Base-by-base conservation (phyloP, 768 basidiomycete species). In the Mycena maculata region DNA sequence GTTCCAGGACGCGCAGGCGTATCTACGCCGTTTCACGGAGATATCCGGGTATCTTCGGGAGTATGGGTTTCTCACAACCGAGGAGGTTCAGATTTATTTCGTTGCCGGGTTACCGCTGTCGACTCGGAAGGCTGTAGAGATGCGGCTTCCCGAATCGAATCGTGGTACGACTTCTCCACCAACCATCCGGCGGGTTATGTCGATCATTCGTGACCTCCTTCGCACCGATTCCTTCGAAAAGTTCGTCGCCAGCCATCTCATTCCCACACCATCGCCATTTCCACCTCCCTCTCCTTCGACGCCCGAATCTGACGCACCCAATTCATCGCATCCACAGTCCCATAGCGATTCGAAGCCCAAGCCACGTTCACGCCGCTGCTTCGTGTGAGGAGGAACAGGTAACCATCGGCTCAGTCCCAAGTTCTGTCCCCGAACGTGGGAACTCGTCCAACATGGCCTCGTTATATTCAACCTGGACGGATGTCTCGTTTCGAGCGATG, bases 381-480 rank as follows among this genome's bases (percentile, higher is more conserved):
- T 64, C 44, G 68, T 71, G 22, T 71, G 70, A 23, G 62, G 54
- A 4, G 10, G 25, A 10, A 57, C 57, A n/a, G 41, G 42, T 12
- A n/a, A 23, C 20, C 71, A 72, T 54, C 49, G 45, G 15, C 33
- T 67, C 10, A 62, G 58, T 13, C 28, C 45, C 27, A 15, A n/a
- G 22, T 41, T 64, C 36, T 72, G 71, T 48, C 68, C 68, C 16
- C 47, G 69, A 22, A 64, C 52, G 11, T 12, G n/a, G 8, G 11
- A 15, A 2, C 47, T 72, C 4, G 22, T 72, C 15, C 8, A 44
- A 1, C 52, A 69, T 16, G 39, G 54, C 1, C 61, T 72, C 5
- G 54, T 42, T 42, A 50, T 2, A 4, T 69, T 59, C 50, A 49
- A n/a, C 27, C 4, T n/a, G 3, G 33, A 45, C 15, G 54, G 59